Percentiles rank a stretch among this genome's conserved stretches.
phyloP scores from a whole-genome alignment of 345 rosid species.

The Conringia planisiliqua region DNA sequence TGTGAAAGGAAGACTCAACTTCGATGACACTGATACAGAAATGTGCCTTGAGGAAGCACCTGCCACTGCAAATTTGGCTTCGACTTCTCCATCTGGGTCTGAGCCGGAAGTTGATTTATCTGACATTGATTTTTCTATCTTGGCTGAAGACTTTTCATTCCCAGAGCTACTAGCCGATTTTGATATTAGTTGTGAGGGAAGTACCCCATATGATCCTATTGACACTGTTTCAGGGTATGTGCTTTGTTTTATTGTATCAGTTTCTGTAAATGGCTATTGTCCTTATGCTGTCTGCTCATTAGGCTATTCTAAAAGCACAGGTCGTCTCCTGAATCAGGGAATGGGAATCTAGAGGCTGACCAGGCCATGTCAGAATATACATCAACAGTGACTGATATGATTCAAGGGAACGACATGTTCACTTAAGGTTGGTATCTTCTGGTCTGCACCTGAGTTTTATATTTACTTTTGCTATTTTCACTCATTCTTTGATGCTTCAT shows the following conservation, averaged over 20 bases:
- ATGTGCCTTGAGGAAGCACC: slow-evolving; percentile 38
- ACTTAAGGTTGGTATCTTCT: slow-evolving; percentile 36
- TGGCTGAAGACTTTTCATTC: slow-evolving; percentile 61
- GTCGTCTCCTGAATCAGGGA: slow-evolving; percentile 47
- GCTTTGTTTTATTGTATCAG: not conserved
- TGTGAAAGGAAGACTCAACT: slow-evolving; percentile 80
- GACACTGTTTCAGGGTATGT: slow-evolving; percentile 43
- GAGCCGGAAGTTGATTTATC: slow-evolving; percentile 56
- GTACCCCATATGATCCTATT: slow-evolving; percentile 6
- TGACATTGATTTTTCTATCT: slow-evolving; percentile 61
- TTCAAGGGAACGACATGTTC: slow-evolving; percentile 37
- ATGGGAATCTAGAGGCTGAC: slow-evolving; percentile 37
- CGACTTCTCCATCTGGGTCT: slow-evolving; percentile 50
- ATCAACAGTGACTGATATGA: slow-evolving; percentile 42
- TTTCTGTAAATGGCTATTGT: not conserved
- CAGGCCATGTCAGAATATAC: slow-evolving; percentile 42
- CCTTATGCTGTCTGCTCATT: slow-evolving; percentile 10
- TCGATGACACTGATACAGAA: slow-evolving; percentile 54
- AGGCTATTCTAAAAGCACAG: slow-evolving; percentile 26
- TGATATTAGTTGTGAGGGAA: slow-evolving; percentile 55
- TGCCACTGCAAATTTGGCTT: slow-evolving; percentile 13
- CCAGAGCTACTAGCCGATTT: slow-evolving; percentile 67
- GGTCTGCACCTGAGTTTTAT: not conserved
- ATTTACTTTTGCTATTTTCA: not conserved
- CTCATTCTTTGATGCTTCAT: slow-evolving; percentile 8